Percentiles rank a stretch among this genome's conserved stretches.
Evolutionary conservation across 805 yeast genomes (phyloP).

Genomic region (Wickerhamomyces subpelliculosus): DNA sequence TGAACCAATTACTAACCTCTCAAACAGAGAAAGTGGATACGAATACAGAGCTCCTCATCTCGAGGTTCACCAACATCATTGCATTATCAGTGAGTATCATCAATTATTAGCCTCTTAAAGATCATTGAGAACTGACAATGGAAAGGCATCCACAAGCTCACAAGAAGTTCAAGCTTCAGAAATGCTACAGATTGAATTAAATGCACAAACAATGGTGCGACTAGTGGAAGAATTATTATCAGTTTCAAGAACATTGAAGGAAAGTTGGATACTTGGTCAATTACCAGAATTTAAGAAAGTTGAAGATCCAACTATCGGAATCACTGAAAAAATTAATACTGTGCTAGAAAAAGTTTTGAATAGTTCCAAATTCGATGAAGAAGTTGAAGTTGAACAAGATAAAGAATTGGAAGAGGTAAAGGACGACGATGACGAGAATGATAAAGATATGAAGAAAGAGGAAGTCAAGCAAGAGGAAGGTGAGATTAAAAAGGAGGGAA

Average conservation of each 20-base stretch:
- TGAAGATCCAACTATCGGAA: slow-evolving; percentile 5
- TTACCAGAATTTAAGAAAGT: slow-evolving; percentile 27
- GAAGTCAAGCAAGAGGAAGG: background rate
- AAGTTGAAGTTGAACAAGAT: slow-evolving; percentile 4
- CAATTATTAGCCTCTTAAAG: background rate
- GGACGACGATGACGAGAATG: slow-evolving; percentile 1
- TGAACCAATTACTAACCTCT: background rate
- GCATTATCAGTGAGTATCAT: slow-evolving; percentile 32
- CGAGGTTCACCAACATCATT: slow-evolving; percentile 45
- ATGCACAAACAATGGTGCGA: slow-evolving; percentile 42
- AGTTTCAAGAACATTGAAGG: slow-evolving; percentile 42
- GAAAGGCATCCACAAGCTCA: slow-evolving; percentile 22
- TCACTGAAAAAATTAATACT: slow-evolving; percentile 5
- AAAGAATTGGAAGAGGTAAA: slow-evolving; percentile 5
- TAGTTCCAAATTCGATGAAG: slow-evolving; percentile 6
- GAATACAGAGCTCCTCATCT: slow-evolving; percentile 43
- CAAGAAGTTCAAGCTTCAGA: slow-evolving; percentile 40
- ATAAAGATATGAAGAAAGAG: background rate
- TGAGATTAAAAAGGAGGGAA: background rate
- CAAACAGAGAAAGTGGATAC: slow-evolving; percentile 40
- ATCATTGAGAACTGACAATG: background rate
- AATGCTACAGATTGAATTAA: slow-evolving; percentile 47
- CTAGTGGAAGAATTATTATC: slow-evolving; percentile 46
- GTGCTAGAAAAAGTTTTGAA: slow-evolving; percentile 7
- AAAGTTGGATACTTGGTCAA: slow-evolving; percentile 53